Percentiles rank a stretch among this genome's conserved stretches.
Conservation (phyloP, 352 stramenopile genomes). For the Phytophthora nicotianae region DNA sequence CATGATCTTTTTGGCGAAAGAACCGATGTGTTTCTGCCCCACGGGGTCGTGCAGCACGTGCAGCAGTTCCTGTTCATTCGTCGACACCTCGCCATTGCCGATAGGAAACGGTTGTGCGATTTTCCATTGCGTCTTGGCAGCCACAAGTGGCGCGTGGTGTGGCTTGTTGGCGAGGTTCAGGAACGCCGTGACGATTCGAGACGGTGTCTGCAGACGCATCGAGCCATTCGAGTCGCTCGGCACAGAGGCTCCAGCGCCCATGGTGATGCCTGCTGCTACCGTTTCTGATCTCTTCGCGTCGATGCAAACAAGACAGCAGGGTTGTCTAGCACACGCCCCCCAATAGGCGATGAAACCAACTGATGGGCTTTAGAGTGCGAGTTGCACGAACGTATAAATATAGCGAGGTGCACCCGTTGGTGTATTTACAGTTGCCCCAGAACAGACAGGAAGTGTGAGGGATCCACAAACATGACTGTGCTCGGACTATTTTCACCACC, state of each 20-base stretch:
- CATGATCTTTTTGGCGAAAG: constrained; percentile 84
- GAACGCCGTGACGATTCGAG: constrained; percentile 53
- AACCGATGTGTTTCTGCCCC: constrained; percentile 81
- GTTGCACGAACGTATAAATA: constrained; percentile 22
- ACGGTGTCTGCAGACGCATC: constrained; percentile 49
- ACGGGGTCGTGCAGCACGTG: constrained; percentile 78
- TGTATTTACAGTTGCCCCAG: constrained; percentile 3
- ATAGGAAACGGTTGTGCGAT: constrained; percentile 60
- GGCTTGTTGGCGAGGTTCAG: constrained; percentile 65
- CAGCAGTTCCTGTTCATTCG: constrained; percentile 72
- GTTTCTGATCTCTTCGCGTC: constrained; percentile 1
- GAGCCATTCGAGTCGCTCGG: constrained; percentile 20
- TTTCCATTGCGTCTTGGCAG: constrained; percentile 82
- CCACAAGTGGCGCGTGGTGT: constrained; percentile 70
- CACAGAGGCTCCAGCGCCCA: constrained; percentile 53
- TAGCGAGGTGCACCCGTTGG: constrained; percentile 5
- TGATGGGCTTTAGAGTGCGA: neutral
- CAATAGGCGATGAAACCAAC: constrained; percentile 31
- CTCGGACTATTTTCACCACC: neutral
- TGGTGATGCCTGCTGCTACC: constrained; percentile 8
- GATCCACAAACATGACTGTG: neutral
- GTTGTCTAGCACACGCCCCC: neutral
- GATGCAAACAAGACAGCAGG: constrained; percentile 2
- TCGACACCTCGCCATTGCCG: constrained; percentile 48
- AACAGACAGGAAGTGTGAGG: neutral